Conservation (phyloP, 306 rosid genomes). For the Vigna trinervia region DNA sequence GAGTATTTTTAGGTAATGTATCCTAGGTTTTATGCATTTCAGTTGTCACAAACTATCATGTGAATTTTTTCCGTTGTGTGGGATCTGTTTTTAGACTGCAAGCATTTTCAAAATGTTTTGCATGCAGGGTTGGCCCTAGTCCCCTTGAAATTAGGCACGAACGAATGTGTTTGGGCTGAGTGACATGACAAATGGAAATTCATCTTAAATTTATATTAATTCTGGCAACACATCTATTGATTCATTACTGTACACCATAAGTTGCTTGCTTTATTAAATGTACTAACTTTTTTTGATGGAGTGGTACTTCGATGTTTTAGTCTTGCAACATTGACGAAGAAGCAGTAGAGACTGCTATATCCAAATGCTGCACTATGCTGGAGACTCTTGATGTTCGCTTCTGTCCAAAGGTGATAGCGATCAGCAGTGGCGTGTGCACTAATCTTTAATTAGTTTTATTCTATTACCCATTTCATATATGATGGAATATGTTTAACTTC, state of each 20-base stretch:
- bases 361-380: slow-evolving; percentile 86
- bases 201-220: not conserved
- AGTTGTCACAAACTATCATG: not conserved
- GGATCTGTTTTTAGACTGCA: not conserved
- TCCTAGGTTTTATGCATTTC: not conserved
- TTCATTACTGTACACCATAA: not conserved
- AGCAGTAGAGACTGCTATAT: slow-evolving; percentile 84
- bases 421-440: not conserved
- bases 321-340: slow-evolving; percentile 87
- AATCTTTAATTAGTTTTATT: slow-evolving; percentile 1
- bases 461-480: not conserved
- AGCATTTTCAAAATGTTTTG: slow-evolving; percentile 17
- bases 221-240: slow-evolving; percentile 8
- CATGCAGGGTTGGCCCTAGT: slow-evolving; percentile 2
- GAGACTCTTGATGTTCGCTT: slow-evolving; percentile 98
- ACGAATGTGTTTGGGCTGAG: not conserved
- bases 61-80: not conserved
- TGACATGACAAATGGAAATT: not conserved
- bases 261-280: slow-evolving; percentile 19
- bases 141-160: slow-evolving; percentile 6
- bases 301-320: slow-evolving; percentile 51
- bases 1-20: not conserved
- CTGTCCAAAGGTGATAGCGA: slow-evolving; percentile 80
- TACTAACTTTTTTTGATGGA: not conserved
- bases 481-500: not conserved